Percentiles rank a stretch among this genome's conserved stretches.
Evolutionary conservation across 345 rosid species (phyloP).

Genomic region (Mallotus nudiflorus): DNA sequence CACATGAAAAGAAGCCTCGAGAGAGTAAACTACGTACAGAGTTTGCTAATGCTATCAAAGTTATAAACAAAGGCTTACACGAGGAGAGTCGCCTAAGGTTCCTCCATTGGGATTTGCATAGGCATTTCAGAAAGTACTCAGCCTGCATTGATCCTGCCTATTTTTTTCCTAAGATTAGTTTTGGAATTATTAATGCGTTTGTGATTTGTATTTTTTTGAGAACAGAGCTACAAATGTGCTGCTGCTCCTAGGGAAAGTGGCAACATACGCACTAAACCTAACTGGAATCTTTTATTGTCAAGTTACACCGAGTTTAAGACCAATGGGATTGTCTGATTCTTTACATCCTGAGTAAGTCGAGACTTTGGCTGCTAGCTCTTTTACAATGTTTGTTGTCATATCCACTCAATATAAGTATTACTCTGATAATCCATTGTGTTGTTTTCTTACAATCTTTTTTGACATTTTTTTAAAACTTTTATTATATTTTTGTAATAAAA

Average conservation of each 20-base stretch:
- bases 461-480: neutral
- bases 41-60: slow-evolving; percentile 71
- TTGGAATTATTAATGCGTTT: slow-evolving; percentile 13
- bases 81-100: slow-evolving; percentile 72
- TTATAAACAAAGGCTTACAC: slow-evolving; percentile 57
- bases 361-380: neutral
- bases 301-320: slow-evolving; percentile 41
- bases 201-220: slow-evolving; percentile 26
- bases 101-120: slow-evolving; percentile 86
- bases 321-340: slow-evolving; percentile 38
- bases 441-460: neutral
- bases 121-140: slow-evolving; percentile 66
- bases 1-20: slow-evolving; percentile 83
- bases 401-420: too few species aligned
- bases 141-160: slow-evolving; percentile 1
- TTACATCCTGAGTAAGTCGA: slow-evolving; percentile 63
- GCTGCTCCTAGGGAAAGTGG: slow-evolving; percentile 62
- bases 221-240: slow-evolving; percentile 70
- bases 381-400: neutral
- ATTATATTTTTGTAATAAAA: neutral
- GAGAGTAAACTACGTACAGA: slow-evolving; percentile 84
- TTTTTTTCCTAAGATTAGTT: neutral
- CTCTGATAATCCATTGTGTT: neutral
- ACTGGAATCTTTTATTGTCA: slow-evolving; percentile 79
- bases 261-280: slow-evolving; percentile 63